Percentiles rank a stretch among this genome's conserved stretches.
phyloP scores from a whole-genome alignment of 177 flowering plant genomes.

The Vitis hybrid region DNA sequence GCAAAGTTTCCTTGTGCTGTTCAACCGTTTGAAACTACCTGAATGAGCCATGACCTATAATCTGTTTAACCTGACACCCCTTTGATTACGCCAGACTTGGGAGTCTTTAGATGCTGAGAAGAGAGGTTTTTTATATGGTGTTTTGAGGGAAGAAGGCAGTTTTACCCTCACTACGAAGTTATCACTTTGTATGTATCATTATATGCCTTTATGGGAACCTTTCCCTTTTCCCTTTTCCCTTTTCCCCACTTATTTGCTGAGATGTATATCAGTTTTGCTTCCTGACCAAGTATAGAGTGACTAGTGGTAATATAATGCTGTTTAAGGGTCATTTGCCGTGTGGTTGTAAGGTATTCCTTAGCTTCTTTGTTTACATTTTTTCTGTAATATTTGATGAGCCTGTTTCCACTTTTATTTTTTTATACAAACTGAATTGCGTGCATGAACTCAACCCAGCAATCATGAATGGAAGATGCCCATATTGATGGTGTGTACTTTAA shows the following conservation, averaged over 20 bases:
- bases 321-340: background rate
- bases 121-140: background rate
- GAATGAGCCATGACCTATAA: constrained; percentile 35
- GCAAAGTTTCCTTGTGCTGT: constrained; percentile 88
- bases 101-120: constrained; percentile 3
- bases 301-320: background rate
- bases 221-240: background rate
- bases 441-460: too few relatives aligned
- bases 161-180: background rate
- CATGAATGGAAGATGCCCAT: too few relatives aligned
- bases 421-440: too few relatives aligned
- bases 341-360: too few relatives aligned
- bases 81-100: background rate
- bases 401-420: too few relatives aligned
- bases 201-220: background rate
- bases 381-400: too few relatives aligned
- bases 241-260: background rate
- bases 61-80: background rate
- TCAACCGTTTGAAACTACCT: constrained; percentile 87
- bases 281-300: constrained; percentile 6
- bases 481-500: too few relatives aligned
- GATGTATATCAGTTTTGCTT: constrained; percentile 19
- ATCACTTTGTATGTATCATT: background rate
- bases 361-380: background rate
- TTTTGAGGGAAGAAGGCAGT: background rate